Conservation (phyloP, 371 early-diverging fungal species). For the Lichtheimia ramosa region DNA sequence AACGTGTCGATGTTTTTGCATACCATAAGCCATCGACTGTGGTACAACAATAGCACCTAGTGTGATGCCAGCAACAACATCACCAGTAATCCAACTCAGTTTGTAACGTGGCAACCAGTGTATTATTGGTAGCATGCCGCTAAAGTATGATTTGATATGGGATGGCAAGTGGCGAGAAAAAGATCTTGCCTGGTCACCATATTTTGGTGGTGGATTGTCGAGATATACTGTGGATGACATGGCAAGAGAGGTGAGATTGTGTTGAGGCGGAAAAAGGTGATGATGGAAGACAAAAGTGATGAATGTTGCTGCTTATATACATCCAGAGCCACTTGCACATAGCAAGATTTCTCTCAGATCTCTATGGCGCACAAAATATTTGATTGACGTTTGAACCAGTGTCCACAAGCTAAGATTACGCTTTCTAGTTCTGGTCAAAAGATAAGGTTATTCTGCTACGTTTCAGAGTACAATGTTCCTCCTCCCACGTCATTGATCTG, state of each 20-base stretch:
- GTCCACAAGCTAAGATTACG: too few relatives aligned
- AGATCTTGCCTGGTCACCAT: not conserved
- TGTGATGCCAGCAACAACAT: conserved; percentile 73
- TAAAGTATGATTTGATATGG: conserved; percentile 20
- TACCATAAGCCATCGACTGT: conserved; percentile 80
- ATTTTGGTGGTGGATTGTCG: conserved; percentile 5
- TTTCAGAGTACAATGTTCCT: too few relatives aligned
- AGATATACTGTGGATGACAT: conserved; percentile 4
- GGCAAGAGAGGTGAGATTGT: not conserved
- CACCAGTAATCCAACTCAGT: conserved; percentile 65
- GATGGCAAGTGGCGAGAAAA: conserved; percentile 14
- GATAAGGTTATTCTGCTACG: too few relatives aligned
- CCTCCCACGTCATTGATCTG: too few relatives aligned
- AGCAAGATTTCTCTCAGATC: too few relatives aligned
- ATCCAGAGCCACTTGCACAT: too few relatives aligned
- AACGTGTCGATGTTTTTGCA: not conserved
- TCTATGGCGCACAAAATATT: too few relatives aligned
- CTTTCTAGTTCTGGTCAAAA: too few relatives aligned
- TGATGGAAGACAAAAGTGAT: too few relatives aligned
- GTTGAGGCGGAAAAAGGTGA: too few relatives aligned
- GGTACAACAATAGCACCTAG: conserved; percentile 79
- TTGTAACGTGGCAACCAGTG: conserved; percentile 77
- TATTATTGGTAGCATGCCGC: conserved; percentile 59
- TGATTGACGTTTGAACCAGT: too few relatives aligned
- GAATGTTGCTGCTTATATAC: too few relatives aligned